Conservation (phyloP, 768 basidiomycete species). For the Mycena vitilis region DNA sequence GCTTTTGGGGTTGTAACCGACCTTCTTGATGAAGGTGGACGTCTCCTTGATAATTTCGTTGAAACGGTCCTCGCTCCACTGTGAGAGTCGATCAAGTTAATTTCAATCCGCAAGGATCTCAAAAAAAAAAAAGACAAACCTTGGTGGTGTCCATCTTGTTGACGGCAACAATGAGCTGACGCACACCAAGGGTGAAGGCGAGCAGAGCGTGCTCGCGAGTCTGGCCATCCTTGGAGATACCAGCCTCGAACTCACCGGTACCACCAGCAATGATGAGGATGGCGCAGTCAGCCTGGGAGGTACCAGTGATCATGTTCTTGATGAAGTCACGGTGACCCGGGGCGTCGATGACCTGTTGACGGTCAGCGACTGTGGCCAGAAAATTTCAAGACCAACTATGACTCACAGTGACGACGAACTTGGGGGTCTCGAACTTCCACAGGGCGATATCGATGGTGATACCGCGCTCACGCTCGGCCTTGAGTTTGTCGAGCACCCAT, state of each 20-base stretch:
- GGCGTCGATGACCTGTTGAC: slow-evolving; percentile 92
- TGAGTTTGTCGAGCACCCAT: slow-evolving; percentile 99
- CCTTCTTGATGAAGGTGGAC: slow-evolving; percentile 98
- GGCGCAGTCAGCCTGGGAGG: slow-evolving; percentile 99
- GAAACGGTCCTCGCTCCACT: slow-evolving; percentile 99
- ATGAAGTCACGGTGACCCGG: slow-evolving; percentile 99
- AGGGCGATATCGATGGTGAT: slow-evolving; percentile 99
- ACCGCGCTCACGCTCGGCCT: slow-evolving; percentile 99
- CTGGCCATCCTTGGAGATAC: slow-evolving; percentile 99
- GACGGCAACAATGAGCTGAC: slow-evolving; percentile 99
- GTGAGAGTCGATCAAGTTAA: slow-evolving; percentile 9
- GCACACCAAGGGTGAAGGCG: slow-evolving; percentile 99
- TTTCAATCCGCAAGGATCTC: not conserved
- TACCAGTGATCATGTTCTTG: slow-evolving; percentile 99
- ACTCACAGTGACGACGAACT: slow-evolving; percentile 91
- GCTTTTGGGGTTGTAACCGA: slow-evolving; percentile 99
- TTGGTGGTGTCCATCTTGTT: slow-evolving; percentile 99
- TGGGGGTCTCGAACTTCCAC: slow-evolving; percentile 99
- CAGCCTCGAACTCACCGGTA: slow-evolving; percentile 99
- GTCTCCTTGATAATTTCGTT: slow-evolving; percentile 99
- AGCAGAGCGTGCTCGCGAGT: slow-evolving; percentile 99
- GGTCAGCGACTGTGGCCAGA: slow-evolving; percentile 29
- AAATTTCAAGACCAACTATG: slow-evolving; percentile 10
- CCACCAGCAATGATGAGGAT: slow-evolving; percentile 99
- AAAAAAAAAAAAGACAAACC: slow-evolving; percentile 52